Evolutionary conservation across 2,329 filamentous ascomycete species (phyloP).

Genomic region (Microcera coccophila): DNA sequence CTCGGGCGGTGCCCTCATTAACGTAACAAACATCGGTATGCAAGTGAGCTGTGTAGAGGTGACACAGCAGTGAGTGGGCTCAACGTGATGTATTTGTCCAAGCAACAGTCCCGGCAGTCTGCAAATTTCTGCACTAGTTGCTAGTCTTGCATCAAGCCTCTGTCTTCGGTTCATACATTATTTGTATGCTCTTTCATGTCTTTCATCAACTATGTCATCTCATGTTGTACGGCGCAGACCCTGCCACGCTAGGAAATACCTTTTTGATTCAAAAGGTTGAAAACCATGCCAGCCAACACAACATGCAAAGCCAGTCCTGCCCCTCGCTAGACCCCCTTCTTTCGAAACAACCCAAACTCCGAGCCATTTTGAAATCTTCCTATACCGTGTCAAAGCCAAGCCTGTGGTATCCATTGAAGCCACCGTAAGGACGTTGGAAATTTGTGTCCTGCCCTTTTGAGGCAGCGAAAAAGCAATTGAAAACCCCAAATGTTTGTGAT

Average conservation of each 20-base stretch:
- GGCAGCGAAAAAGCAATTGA: constrained; percentile 19
- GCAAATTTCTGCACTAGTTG: neutral
- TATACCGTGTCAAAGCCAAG: constrained; percentile 11
- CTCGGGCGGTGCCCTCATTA: too few relatives aligned
- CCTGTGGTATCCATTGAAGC: constrained; percentile 16
- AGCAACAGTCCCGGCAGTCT: constrained; percentile 1
- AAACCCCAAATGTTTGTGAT: constrained; percentile 26
- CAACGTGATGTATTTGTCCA: constrained; percentile 14
- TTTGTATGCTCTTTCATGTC: constrained; percentile 14
- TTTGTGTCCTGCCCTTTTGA: constrained; percentile 10
- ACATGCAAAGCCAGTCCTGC: constrained; percentile 16
- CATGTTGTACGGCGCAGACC: constrained; percentile 21
- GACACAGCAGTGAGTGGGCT: too few relatives aligned
- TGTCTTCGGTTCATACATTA: constrained; percentile 16
- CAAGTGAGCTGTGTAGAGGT: constrained; percentile 15
- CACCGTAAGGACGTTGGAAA: constrained; percentile 8
- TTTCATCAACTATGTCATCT: constrained; percentile 20
- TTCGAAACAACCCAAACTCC: constrained; percentile 28
- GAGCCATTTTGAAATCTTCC: constrained; percentile 17
- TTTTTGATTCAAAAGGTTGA: constrained; percentile 24
- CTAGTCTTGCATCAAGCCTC: constrained; percentile 13
- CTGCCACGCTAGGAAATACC: constrained; percentile 18
- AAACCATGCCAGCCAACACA: constrained; percentile 18
- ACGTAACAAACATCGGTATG: too few relatives aligned
- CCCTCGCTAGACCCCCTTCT: constrained; percentile 14